These are phyloP conservation scores for Tuber borchii DNA, from an alignment of 495 filamentous ascomycete genomes.

Conservation along the genomic window DNA sequence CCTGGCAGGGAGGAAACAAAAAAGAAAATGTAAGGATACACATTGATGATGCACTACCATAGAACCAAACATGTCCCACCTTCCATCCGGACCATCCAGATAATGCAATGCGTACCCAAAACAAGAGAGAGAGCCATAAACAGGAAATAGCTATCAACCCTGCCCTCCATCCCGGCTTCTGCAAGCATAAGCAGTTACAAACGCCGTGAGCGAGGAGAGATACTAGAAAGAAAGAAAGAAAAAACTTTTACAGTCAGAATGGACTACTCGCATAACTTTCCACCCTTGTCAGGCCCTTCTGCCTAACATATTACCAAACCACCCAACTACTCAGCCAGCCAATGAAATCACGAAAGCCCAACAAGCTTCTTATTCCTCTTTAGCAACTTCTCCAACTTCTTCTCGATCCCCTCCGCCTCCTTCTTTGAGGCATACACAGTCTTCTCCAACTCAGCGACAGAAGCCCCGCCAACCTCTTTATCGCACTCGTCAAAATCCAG, in stretches of 20 bases:
- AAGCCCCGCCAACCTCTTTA: slow-evolving; percentile 41
- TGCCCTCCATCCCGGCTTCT: background rate
- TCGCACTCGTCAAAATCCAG: slow-evolving; percentile 26
- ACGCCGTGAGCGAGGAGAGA: background rate
- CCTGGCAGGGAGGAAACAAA: background rate
- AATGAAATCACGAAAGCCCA: slow-evolving; percentile 19
- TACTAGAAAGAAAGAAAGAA: background rate
- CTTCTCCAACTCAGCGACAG: slow-evolving; percentile 57
- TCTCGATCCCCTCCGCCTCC: slow-evolving; percentile 64
- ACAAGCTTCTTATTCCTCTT: slow-evolving; percentile 55
- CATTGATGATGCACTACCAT: background rate
- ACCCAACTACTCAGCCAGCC: background rate
- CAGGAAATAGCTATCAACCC: background rate
- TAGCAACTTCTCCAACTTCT: slow-evolving; percentile 55
- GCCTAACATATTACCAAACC: slow-evolving; percentile 6
- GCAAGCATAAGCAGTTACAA: background rate
- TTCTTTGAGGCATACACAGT: slow-evolving; percentile 54
- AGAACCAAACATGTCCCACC: background rate
- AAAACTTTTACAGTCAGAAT: slow-evolving; percentile 3
- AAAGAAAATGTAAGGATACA: background rate
- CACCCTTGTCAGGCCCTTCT: background rate
- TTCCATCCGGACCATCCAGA: background rate
- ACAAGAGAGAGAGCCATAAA: background rate
- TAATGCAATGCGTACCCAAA: background rate
- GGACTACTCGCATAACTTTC: background rate